A percentile compares a stretch with the other conserved stretches of the same genome.
phyloP scores from a whole-genome alignment of 1,284 basidiomycete genomes.

The Microbotryum violaceum region DNA sequence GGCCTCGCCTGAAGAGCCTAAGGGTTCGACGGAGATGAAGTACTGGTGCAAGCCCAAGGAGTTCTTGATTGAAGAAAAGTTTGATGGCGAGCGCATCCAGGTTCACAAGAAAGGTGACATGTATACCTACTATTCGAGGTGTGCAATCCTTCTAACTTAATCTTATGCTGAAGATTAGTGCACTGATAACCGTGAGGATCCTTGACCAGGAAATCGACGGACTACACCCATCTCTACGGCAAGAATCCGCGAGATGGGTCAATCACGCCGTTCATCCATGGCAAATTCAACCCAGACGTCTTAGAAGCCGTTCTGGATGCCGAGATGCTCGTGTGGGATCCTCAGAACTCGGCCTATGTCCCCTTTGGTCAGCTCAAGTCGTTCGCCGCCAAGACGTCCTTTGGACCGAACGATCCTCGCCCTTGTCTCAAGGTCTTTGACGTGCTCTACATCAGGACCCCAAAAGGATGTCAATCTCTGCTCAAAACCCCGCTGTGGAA shows the following conservation, averaged over 20 bases:
- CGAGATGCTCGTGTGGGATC: constrained; percentile 96
- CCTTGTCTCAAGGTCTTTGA: constrained; percentile 96
- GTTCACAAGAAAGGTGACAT: constrained; percentile 79
- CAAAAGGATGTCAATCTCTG: constrained; percentile 45
- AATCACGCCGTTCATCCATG: constrained; percentile 71
- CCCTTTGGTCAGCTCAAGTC: constrained; percentile 89
- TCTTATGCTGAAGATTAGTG: constrained; percentile 6
- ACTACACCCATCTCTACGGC: constrained; percentile 88
- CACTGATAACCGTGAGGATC: constrained; percentile 3
- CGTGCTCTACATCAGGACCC: constrained; percentile 62
- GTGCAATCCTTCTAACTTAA: constrained; percentile 12
- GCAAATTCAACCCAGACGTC: constrained; percentile 63
- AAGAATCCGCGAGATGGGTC: constrained; percentile 49
- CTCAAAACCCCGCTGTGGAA: constrained; percentile 41
- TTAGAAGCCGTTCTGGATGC: constrained; percentile 85
- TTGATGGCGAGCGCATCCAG: constrained; percentile 91
- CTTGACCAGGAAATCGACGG: constrained; percentile 68
- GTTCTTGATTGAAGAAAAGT: constrained; percentile 89
- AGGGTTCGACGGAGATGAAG: constrained; percentile 51
- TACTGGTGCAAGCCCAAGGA: constrained; percentile 40
- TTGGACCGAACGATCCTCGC: constrained; percentile 47
- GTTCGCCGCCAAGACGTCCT: constrained; percentile 49
- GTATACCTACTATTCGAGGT: constrained; percentile 87
- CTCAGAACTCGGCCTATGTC: constrained; percentile 69
- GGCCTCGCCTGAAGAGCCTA: constrained; percentile 55